phyloP scores from a whole-genome alignment of 78 protist genomes.

The Dictyostelium capitatum region DNA sequence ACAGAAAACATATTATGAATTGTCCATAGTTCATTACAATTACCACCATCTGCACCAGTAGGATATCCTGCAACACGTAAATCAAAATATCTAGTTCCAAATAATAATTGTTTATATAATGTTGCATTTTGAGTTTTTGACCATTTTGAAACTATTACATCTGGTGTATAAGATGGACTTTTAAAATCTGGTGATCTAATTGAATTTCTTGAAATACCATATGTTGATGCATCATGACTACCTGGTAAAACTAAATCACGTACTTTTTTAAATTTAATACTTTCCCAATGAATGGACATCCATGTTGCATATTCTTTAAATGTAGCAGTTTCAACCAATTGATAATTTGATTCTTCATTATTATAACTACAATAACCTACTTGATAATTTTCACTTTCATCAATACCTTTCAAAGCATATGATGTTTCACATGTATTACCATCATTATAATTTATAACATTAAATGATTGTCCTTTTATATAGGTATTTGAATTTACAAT shows the following conservation, averaged over 20 bases:
- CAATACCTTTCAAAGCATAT: background rate
- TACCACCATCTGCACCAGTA: background rate
- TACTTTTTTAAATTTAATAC: background rate
- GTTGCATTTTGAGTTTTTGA: conserved; percentile 31
- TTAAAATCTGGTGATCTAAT: conserved; percentile 17
- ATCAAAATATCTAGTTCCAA: conserved; percentile 23
- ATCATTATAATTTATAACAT: background rate
- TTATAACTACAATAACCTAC: background rate
- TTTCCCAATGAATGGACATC: conserved; percentile 31
- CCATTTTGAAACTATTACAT: conserved; percentile 1
- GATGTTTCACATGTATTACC: background rate
- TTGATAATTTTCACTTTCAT: background rate
- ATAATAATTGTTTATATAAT: background rate
- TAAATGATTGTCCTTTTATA: background rate
- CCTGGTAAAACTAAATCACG: conserved; percentile 10
- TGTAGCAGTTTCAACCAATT: background rate
- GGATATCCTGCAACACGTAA: conserved; percentile 5
- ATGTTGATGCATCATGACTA: conserved; percentile 11
- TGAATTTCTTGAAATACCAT: background rate
- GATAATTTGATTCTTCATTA: background rate
- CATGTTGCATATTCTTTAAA: conserved; percentile 21
- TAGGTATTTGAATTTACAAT: background rate
- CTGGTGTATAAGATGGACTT: background rate
- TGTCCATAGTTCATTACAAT: background rate
- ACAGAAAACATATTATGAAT: conserved; percentile 10